Conservation (phyloP, 495 filamentous ascomycete genomes). For the Penicillium pancosmium region DNA sequence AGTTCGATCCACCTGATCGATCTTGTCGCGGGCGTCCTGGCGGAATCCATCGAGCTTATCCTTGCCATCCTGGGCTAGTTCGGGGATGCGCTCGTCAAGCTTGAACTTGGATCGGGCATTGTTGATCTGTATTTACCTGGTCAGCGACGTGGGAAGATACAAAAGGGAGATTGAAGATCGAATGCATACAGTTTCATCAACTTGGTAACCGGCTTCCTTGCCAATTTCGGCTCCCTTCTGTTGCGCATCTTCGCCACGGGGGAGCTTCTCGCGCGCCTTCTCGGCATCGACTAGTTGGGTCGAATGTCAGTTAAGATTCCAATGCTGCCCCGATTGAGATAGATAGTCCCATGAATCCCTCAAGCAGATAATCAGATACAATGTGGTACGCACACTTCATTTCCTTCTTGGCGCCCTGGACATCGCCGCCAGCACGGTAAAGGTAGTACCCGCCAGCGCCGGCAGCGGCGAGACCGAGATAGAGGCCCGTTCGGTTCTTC, state of each 20-base stretch:
- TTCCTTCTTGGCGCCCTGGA: constrained; percentile 79
- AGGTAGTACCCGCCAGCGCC: constrained; percentile 86
- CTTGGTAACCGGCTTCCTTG: constrained; percentile 52
- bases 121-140: constrained; percentile 51
- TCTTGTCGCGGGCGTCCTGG: constrained; percentile 43
- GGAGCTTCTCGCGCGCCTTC: constrained; percentile 65
- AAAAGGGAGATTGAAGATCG: constrained; percentile 5
- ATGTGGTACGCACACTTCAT: constrained; percentile 65
- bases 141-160: constrained; percentile 9
- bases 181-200: constrained; percentile 58
- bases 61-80: constrained; percentile 59
- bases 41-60: constrained; percentile 70
- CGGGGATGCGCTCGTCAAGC: constrained; percentile 61
- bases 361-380: neutral
- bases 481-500: constrained; percentile 56
- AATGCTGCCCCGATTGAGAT: neutral
- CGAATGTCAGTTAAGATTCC: constrained; percentile 1
- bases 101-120: constrained; percentile 61
- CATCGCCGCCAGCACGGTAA: constrained; percentile 81
- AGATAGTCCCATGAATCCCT: neutral
- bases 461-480: constrained; percentile 63
- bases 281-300: constrained; percentile 57
- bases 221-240: constrained; percentile 53
- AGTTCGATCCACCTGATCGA: constrained; percentile 65
- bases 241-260: constrained; percentile 51